Base-by-base conservation (phyloP, 129 eudicot genomes). In the Lonicera japonica region DNA sequence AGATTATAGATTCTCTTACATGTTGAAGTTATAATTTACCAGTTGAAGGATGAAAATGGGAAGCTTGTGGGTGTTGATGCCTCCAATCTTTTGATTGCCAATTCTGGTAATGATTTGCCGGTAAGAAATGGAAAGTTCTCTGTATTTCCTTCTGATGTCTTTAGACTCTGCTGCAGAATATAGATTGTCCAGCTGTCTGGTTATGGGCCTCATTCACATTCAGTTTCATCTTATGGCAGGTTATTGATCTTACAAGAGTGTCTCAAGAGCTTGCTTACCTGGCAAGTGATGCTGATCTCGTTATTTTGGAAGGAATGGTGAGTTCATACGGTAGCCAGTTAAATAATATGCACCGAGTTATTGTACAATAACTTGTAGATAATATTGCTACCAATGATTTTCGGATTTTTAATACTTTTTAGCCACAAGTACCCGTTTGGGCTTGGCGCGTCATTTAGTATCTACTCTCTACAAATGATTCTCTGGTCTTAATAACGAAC, bases 61-160 rank as follows among this genome's bases (percentile, higher is more conserved):
- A 66, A 66, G 83, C 96, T 94, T 64, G 70, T 80, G 70, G 96
- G 99, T 45, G 96, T 94, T 72, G 96, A 94, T 74, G 70, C 86
- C 57, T 85, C 89, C 56, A 85, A 94, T 62, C 96, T 94, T 71
- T 75, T 94, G 72, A 83, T 88, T 70, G 96, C 85, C 8, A 88
- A 94, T 85, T 88, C 99, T 61, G 96, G 99, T 66, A 94, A 88
- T 63, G 99, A 94, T 80, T 83, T 94, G 63, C 99, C 99, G 86
- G 96, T 94, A 80, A 83, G 99, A 75, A 40, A 64, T 52, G 22
- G 68, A 38, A 48, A 25, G 64, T 48, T 36, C 45, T 21, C 8
- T 72, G 60, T 51, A 41, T 45, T 60, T 6, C 20, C 36, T 62
- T 39, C 43, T n/a, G 23, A 22, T 17, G 17, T 20, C 47, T 11